Evolutionary conservation across 2,329 filamentous ascomycete species (phyloP).

Genomic region (Orbilia blumenaviensis): DNA sequence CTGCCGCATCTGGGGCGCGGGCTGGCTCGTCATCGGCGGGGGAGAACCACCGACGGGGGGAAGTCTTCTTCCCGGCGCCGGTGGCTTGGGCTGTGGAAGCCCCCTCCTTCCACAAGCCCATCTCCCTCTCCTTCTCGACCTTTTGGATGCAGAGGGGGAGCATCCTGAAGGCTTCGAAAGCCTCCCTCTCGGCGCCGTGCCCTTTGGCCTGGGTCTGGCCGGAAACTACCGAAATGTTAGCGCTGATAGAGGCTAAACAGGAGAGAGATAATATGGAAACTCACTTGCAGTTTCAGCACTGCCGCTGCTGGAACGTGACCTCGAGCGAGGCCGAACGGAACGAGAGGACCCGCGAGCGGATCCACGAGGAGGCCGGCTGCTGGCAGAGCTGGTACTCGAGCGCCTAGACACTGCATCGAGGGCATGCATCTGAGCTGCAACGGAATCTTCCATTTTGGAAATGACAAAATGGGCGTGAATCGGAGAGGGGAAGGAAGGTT

Average conservation of each 20-base stretch:
- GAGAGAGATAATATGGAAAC: not conserved
- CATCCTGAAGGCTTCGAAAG: not conserved
- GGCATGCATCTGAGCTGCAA: too few relatives aligned
- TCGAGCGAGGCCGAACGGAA: too few relatives aligned
- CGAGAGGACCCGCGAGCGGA: too few relatives aligned
- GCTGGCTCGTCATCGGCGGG: not conserved
- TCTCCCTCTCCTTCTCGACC: not conserved
- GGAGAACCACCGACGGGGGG: too few relatives aligned
- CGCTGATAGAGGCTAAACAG: too few relatives aligned
- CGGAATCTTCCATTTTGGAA: too few relatives aligned
- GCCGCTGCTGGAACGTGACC: not conserved
- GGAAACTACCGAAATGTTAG: not conserved
- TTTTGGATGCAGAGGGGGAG: slow-evolving; percentile 10
- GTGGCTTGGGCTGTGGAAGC: not conserved
- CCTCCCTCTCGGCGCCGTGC: too few relatives aligned
- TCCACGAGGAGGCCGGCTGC: too few relatives aligned
- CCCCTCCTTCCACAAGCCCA: not conserved
- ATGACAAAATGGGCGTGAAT: too few relatives aligned
- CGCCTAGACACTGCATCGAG: too few relatives aligned
- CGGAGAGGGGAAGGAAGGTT: too few relatives aligned
- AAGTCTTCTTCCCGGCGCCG: not conserved
- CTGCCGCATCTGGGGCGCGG: not conserved
- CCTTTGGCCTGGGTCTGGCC: not conserved
- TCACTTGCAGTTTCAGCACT: not conserved
- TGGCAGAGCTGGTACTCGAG: too few relatives aligned